Conservation (phyloP, 306 rosid genomes). For the Lagenaria siceraria region DNA sequence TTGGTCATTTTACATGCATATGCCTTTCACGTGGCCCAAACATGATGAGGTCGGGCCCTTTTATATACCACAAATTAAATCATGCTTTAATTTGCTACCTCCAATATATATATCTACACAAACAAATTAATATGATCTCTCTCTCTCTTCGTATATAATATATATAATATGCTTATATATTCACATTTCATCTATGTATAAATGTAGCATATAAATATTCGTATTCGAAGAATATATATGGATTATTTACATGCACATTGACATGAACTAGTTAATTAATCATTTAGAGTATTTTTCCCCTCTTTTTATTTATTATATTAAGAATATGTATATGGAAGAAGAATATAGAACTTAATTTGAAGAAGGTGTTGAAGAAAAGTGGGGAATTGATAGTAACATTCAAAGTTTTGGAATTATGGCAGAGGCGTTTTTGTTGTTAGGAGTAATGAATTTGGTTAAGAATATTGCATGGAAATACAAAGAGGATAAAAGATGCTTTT, state of each 20-base stretch:
- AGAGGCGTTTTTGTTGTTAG: slow-evolving; percentile 9
- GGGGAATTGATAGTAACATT: background rate
- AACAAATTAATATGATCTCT: too few relatives aligned
- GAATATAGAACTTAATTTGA: background rate
- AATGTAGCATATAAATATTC: too few relatives aligned
- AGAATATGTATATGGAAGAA: background rate
- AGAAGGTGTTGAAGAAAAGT: background rate
- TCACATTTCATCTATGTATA: background rate
- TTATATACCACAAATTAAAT: slow-evolving; percentile 2
- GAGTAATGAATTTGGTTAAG: slow-evolving; percentile 8
- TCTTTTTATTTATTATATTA: too few relatives aligned
- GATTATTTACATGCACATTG: background rate
- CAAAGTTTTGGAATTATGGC: slow-evolving; percentile 9
- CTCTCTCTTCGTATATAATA: background rate
- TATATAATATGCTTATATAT: too few relatives aligned
- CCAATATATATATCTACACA: too few relatives aligned
- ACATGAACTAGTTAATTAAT: background rate
- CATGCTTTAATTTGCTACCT: background rate
- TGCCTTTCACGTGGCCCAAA: slow-evolving; percentile 54
- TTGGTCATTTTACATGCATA: slow-evolving; percentile 24
- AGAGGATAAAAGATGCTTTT: slow-evolving; percentile 28
- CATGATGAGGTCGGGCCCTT: slow-evolving; percentile 47
- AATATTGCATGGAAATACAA: slow-evolving; percentile 11
- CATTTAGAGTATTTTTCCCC: too few relatives aligned
- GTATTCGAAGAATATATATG: too few relatives aligned